phyloP scores from a whole-genome alignment of 2,329 filamentous ascomycete genomes.

The Calonectria multiphialidica region DNA sequence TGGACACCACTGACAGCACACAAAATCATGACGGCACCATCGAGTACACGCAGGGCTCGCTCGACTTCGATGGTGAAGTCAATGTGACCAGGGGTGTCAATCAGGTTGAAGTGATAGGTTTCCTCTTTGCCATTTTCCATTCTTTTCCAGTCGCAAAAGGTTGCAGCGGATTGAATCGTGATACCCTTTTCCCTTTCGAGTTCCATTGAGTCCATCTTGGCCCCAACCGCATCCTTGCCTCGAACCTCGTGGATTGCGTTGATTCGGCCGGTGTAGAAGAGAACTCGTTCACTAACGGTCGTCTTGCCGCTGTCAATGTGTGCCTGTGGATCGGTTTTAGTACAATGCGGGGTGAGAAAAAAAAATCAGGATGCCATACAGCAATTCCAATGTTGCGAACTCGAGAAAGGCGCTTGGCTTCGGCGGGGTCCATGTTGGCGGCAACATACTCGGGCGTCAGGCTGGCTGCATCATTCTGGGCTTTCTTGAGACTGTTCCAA shows the following conservation, averaged over 20 bases:
- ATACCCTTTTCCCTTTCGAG: conserved; percentile 98
- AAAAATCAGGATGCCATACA: conserved; percentile 58
- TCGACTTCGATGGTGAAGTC: conserved; percentile 99
- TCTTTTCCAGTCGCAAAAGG: conserved; percentile 97
- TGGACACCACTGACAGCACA: conserved; percentile 98
- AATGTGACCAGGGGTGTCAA: conserved; percentile 98
- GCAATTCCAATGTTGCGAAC: conserved; percentile 99
- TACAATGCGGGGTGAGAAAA: not conserved
- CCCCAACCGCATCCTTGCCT: conserved; percentile 92
- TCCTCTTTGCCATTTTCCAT: conserved; percentile 85
- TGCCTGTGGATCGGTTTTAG: conserved; percentile 66
- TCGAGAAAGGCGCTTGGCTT: conserved; percentile 81
- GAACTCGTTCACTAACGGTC: conserved; percentile 93
- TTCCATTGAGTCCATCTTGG: conserved; percentile 99
- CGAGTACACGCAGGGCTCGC: conserved; percentile 91
- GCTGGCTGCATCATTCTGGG: conserved; percentile 64
- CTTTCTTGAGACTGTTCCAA: conserved; percentile 58
- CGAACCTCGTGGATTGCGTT: conserved; percentile 97
- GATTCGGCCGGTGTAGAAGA: conserved; percentile 98
- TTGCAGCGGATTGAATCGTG: conserved; percentile 98
- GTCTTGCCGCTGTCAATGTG: conserved; percentile 99
- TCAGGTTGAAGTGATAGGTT: conserved; percentile 97
- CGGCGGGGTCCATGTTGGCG: conserved; percentile 83
- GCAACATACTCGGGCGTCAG: conserved; percentile 74
- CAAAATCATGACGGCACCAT: conserved; percentile 98